A percentile compares a stretch with the other conserved stretches of the same genome.
Conservation (phyloP, 2,329 filamentous ascomycete species). For the Coniochaeta sp. region DNA sequence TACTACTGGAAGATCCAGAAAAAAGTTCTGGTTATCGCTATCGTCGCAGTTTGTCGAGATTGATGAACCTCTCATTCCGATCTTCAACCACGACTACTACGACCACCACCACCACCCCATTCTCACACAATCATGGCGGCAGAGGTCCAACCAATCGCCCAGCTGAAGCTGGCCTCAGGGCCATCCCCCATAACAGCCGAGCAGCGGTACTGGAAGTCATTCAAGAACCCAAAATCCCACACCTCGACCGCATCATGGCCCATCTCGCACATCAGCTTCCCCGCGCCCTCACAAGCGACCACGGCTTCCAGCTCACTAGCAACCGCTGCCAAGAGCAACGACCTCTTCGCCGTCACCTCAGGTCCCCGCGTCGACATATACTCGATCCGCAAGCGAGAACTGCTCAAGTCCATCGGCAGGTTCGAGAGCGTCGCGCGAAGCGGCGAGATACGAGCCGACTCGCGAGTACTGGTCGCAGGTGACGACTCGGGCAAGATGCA, state of each 20-base stretch:
- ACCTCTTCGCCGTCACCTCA: conserved; percentile 88
- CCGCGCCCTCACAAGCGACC: conserved; percentile 32
- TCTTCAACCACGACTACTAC: background rate
- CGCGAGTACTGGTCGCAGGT: conserved; percentile 80
- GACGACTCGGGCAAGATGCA: conserved; percentile 90
- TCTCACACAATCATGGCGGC: conserved; percentile 65
- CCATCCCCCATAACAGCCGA: conserved; percentile 81
- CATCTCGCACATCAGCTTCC: conserved; percentile 83
- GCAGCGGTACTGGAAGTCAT: conserved; percentile 93
- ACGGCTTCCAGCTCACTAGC: conserved; percentile 25
- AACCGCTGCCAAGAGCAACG: conserved; percentile 44
- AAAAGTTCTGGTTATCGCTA: background rate
- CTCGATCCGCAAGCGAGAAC: conserved; percentile 83
- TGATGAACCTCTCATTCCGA: background rate
- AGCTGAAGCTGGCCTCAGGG: conserved; percentile 74
- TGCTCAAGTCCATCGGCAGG: conserved; percentile 87
- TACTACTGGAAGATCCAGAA: background rate
- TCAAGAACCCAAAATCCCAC: conserved; percentile 84
- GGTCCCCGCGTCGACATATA: conserved; percentile 90
- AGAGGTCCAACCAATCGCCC: conserved; percentile 71
- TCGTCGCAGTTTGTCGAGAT: background rate
- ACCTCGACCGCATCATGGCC: conserved; percentile 86
- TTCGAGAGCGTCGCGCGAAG: conserved; percentile 89
- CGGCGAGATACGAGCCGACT: conserved; percentile 82
- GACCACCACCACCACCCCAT: too few relatives aligned